These are phyloP conservation scores for Arabis alpina DNA, from an alignment of 345 rosid genomes.

Conservation along the genomic window DNA sequence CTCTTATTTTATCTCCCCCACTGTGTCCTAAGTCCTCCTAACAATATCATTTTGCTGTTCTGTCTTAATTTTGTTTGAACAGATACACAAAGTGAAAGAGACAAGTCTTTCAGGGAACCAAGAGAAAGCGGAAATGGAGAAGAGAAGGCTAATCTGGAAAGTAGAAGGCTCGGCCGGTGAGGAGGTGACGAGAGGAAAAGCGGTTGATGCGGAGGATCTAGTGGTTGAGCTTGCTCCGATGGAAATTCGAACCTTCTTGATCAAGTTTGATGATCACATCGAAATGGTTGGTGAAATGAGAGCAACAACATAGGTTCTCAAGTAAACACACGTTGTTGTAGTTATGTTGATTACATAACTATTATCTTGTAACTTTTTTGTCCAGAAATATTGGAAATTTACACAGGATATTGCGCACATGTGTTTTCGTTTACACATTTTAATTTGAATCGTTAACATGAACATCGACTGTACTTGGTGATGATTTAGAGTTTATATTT, in stretches of 20 bases:
- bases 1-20: conserved; percentile 10
- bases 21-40: conserved; percentile 7
- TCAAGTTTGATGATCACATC: conserved; percentile 37
- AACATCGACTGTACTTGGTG: too few relatives aligned
- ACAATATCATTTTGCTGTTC: background rate
- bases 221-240: conserved; percentile 86
- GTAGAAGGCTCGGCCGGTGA: conserved; percentile 50
- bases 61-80: conserved; percentile 26
- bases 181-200: conserved; percentile 57
- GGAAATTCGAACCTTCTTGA: conserved; percentile 87
- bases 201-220: conserved; percentile 59
- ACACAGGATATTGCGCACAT: too few relatives aligned
- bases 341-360: too few relatives aligned
- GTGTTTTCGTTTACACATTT: too few relatives aligned
- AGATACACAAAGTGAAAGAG: conserved; percentile 72
- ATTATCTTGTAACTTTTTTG: too few relatives aligned
- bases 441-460: too few relatives aligned
- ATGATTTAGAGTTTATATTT: too few relatives aligned
- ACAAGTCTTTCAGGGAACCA: conserved; percentile 84
- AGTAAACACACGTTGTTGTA: background rate
- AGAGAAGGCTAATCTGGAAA: conserved; percentile 78
- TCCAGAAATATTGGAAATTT: too few relatives aligned
- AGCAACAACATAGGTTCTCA: conserved; percentile 19
- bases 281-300: conserved; percentile 28
- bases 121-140: conserved; percentile 79